Base-by-base conservation (phyloP, 73 alveolate genomes). In the Vitrella brassicaformis region DNA sequence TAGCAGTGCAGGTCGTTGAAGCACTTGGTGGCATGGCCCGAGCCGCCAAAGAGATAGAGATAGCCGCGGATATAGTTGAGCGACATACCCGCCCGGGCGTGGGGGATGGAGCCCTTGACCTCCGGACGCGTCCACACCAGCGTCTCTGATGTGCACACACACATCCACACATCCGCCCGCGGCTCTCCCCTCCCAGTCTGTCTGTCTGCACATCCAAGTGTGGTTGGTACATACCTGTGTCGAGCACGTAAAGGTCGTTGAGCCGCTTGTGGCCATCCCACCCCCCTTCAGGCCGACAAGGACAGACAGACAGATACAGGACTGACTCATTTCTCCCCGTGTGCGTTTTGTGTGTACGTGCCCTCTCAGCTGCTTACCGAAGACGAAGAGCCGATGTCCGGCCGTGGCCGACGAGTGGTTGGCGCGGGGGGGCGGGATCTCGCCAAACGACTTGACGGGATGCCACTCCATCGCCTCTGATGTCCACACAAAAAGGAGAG, bases 221-320 rank as follows among this genome's bases (percentile, higher is more conserved):
- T n/a, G n/a, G n/a, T n/a, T n/a, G n/a, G n/a, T n/a, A n/a, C n/a
- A n/a, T n/a, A n/a, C 67, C 22, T 25, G 81, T 46, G 78, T 86
- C 84, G 25, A 89, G 75, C 66, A 71, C 71, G 56, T 75, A 86
- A 27, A 89, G 82, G 65, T 89, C 95, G 69, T 89, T 89, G 73
- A 89, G 82, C 45, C 95, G 71, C 69, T 89, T 89, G 31, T 89
- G 70, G 19, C 95, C 95, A 31, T 89, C 95, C 95, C 95, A 89
- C 1, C 95, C 95, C 0, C 95, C n/a, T n/a, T n/a, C n/a, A n/a
- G n/a, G n/a, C n/a, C n/a, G n/a, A n/a, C n/a, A n/a, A n/a, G n/a
- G n/a, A n/a, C n/a, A n/a, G n/a, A n/a, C 95, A 64, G 86, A 89
- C 66, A 89, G 86, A 81, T 79, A 89, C 68, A 89, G 85, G 65